Evolutionary conservation across 768 basidiomycete species (phyloP).

Genomic region (Amanita inopinata): DNA sequence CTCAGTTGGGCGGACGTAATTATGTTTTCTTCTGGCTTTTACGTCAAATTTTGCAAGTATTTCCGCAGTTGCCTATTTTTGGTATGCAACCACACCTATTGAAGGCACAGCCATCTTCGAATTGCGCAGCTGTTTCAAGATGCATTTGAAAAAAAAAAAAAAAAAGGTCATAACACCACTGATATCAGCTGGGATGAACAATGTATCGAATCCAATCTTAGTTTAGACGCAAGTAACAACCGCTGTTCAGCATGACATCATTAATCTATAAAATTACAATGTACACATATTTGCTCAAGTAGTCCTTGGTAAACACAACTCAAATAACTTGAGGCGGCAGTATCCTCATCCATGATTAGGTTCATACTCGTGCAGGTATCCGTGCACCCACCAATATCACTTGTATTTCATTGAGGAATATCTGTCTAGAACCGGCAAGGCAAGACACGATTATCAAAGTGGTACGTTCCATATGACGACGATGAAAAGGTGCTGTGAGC

Average conservation of each 20-base stretch:
- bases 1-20: too few relatives aligned
- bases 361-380: slow-evolving; percentile 92
- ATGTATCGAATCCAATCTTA: too few relatives aligned
- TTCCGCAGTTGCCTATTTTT: too few relatives aligned
- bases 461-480: slow-evolving; percentile 98
- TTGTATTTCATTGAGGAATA: slow-evolving; percentile 1
- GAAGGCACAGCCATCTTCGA: too few relatives aligned
- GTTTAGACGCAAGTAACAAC: too few relatives aligned
- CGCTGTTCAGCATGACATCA: not conserved
- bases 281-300: slow-evolving; percentile 11
- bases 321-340: slow-evolving; percentile 11
- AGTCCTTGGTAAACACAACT: slow-evolving; percentile 6
- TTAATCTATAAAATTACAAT: slow-evolving; percentile 5
- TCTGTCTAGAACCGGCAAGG: slow-evolving; percentile 84
- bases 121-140: too few relatives aligned
- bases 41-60: too few relatives aligned
- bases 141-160: too few relatives aligned
- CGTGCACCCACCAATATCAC: not conserved
- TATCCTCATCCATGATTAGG: slow-evolving; percentile 90
- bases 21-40: too few relatives aligned
- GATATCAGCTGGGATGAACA: too few relatives aligned
- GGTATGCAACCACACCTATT: too few relatives aligned
- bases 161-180: too few relatives aligned
- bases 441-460: slow-evolving; percentile 94
- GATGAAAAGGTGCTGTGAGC: slow-evolving; percentile 80